These are phyloP conservation scores for Cicer yamashitae DNA, from an alignment of 306 rosid species.

Conservation along the genomic window DNA sequence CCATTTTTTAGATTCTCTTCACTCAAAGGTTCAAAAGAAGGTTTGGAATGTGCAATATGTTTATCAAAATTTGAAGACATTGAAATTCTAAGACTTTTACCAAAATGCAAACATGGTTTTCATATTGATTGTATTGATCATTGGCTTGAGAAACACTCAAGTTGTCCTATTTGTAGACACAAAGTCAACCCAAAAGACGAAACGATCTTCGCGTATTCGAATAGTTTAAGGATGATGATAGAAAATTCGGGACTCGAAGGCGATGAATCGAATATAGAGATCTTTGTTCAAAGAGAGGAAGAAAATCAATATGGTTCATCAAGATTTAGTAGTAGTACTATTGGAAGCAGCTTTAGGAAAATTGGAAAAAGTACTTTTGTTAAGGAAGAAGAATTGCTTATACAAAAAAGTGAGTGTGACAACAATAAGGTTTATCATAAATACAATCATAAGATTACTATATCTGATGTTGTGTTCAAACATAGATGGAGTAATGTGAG, in stretches of 20 bases:
- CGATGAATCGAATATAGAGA: conserved; percentile 75
- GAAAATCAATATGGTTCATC: conserved; percentile 58
- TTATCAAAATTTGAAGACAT: conserved; percentile 83
- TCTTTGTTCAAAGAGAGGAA: conserved; percentile 88
- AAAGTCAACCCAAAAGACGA: conserved; percentile 70
- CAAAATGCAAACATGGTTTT: conserved; percentile 92
- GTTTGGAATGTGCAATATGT: conserved; percentile 89
- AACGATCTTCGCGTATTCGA: conserved; percentile 58
- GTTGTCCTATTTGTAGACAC: conserved; percentile 90
- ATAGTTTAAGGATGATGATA: conserved; percentile 67
- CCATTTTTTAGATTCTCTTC: conserved; percentile 93
- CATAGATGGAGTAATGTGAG: conserved; percentile 91
- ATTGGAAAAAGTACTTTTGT: conserved; percentile 42
- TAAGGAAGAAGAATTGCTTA: conserved; percentile 58
- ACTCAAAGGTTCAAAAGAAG: conserved; percentile 82
- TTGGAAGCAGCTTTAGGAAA: conserved; percentile 89
- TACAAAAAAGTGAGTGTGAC: conserved; percentile 24
- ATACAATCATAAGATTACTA: conserved; percentile 75
- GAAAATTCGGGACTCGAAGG: background rate
- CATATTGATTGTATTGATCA: conserved; percentile 85
- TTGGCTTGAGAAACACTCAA: conserved; percentile 94
- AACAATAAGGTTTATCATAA: conserved; percentile 51
- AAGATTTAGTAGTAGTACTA: conserved; percentile 57
- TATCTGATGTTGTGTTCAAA: conserved; percentile 75
- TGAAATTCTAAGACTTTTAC: conserved; percentile 77